Evolutionary conservation across 345 rosid species (phyloP).

Genomic region (Citrus reticulata): DNA sequence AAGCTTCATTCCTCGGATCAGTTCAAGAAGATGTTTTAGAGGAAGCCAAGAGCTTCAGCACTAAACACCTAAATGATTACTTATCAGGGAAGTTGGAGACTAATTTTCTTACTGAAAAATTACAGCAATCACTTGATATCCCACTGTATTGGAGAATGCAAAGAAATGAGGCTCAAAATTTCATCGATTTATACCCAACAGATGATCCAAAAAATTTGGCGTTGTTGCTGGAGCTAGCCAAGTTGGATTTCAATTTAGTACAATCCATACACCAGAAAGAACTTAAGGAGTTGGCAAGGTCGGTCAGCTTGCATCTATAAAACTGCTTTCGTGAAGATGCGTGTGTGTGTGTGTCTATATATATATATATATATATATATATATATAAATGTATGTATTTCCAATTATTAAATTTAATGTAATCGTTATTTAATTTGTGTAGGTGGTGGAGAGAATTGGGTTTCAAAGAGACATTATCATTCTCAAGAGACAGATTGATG

Average conservation of each 20-base stretch:
- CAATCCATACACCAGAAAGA: conserved; percentile 12
- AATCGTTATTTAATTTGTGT: not conserved
- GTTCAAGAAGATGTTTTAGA: no score
- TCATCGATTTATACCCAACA: conserved; percentile 6
- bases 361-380: no score
- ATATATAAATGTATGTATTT: no score
- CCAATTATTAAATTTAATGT: not conserved
- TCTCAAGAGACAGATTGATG: conserved; percentile 8
- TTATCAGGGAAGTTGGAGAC: not conserved
- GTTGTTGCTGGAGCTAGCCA: conserved; percentile 14
- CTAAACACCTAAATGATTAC: not conserved
- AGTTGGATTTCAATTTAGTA: conserved; percentile 17
- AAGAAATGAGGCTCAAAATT: conserved; percentile 9
- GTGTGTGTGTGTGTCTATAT: no score
- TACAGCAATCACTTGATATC: conserved; percentile 8
- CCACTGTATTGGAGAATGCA: conserved; percentile 18
- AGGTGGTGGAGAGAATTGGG: conserved; percentile 20
- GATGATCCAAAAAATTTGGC: not conserved
- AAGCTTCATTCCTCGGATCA: no score
- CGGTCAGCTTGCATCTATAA: no score
- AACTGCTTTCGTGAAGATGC: no score
- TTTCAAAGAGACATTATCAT: not conserved
- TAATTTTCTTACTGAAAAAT: not conserved
- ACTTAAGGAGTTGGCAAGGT: conserved; percentile 9
- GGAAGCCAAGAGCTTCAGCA: no score